These are phyloP conservation scores for Elsinoe australis DNA, from an alignment of 2,329 filamentous ascomycete genomes.

Conservation along the genomic window DNA sequence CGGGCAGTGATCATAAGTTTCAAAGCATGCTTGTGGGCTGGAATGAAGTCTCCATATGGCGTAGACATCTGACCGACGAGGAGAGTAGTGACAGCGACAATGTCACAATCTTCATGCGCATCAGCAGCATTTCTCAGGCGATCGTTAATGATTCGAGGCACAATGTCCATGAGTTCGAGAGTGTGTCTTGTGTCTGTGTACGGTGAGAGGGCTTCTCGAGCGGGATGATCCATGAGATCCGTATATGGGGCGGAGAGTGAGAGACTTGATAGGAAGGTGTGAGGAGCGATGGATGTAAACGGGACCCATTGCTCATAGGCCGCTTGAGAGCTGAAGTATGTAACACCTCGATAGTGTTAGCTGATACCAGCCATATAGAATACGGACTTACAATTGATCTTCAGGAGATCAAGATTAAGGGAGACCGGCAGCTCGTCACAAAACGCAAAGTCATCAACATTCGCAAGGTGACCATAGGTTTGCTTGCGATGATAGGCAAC, in stretches of 20 bases:
- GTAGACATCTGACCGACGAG: constrained; percentile 29
- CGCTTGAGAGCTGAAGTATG: constrained; percentile 25
- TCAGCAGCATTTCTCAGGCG: constrained; percentile 23
- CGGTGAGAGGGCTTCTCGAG: background rate
- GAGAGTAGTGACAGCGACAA: constrained; percentile 29
- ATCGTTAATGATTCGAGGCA: constrained; percentile 24
- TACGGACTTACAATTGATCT: constrained; percentile 7
- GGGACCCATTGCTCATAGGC: constrained; percentile 26
- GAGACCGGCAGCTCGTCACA: background rate
- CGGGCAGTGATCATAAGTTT: constrained; percentile 25
- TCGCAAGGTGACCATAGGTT: background rate
- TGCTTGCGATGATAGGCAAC: background rate
- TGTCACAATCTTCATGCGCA: constrained; percentile 24
- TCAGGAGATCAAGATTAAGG: background rate
- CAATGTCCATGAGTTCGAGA: constrained; percentile 13
- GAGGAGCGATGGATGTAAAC: constrained; percentile 22
- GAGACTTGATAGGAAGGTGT: constrained; percentile 29
- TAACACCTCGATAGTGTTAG: constrained; percentile 19
- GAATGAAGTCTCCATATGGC: constrained; percentile 22
- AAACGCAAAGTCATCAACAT: background rate
- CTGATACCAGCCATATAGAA: background rate
- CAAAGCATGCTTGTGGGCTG: constrained; percentile 26
- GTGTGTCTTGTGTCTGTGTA: constrained; percentile 13
- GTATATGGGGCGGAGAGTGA: constrained; percentile 29
- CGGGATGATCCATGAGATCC: constrained; percentile 27